Evolutionary conservation across 345 rosid genomes (phyloP).

Genomic region (Aurinia saxatilis): DNA sequence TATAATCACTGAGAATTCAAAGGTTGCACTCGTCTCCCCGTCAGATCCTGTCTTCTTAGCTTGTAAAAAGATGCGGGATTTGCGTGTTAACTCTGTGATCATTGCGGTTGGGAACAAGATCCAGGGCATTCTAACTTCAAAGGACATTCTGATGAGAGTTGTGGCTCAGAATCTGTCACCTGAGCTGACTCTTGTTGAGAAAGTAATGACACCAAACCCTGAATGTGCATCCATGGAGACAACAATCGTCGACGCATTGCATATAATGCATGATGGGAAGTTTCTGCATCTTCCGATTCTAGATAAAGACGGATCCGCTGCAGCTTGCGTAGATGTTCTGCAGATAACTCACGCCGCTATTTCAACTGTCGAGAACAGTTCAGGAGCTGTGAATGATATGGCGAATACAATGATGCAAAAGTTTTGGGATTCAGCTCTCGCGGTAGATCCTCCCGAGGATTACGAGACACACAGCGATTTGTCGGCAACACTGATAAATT

Average conservation of each 20-base stretch:
- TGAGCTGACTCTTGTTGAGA: slow-evolving; percentile 78
- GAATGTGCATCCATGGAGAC: slow-evolving; percentile 77
- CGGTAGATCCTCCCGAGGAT: slow-evolving; percentile 79
- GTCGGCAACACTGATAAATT: slow-evolving; percentile 51
- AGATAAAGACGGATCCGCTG: slow-evolving; percentile 66
- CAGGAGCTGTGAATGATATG: slow-evolving; percentile 73
- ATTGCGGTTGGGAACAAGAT: slow-evolving; percentile 57
- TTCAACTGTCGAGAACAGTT: slow-evolving; percentile 73
- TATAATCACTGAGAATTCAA: slow-evolving; percentile 62
- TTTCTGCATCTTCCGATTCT: slow-evolving; percentile 93
- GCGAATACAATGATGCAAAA: slow-evolving; percentile 95
- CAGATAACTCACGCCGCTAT: slow-evolving; percentile 95
- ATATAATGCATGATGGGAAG: slow-evolving; percentile 93
- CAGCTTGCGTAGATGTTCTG: slow-evolving; percentile 75
- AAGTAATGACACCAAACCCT: slow-evolving; percentile 94
- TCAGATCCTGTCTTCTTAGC: slow-evolving; percentile 89
- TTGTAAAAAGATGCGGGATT: slow-evolving; percentile 74
- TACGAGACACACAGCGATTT: slow-evolving; percentile 82
- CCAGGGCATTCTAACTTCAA: slow-evolving; percentile 87
- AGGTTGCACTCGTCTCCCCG: slow-evolving; percentile 63
- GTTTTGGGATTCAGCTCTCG: slow-evolving; percentile 93
- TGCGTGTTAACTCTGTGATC: slow-evolving; percentile 69
- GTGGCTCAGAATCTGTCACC: slow-evolving; percentile 96
- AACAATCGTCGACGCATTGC: slow-evolving; percentile 84
- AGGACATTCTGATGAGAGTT: slow-evolving; percentile 92